Evolutionary conservation across 257 asterid genomes (phyloP), one percentile per base, ranked within the genome.

Genomic region (Jacaranda mimosifolia): DNA sequence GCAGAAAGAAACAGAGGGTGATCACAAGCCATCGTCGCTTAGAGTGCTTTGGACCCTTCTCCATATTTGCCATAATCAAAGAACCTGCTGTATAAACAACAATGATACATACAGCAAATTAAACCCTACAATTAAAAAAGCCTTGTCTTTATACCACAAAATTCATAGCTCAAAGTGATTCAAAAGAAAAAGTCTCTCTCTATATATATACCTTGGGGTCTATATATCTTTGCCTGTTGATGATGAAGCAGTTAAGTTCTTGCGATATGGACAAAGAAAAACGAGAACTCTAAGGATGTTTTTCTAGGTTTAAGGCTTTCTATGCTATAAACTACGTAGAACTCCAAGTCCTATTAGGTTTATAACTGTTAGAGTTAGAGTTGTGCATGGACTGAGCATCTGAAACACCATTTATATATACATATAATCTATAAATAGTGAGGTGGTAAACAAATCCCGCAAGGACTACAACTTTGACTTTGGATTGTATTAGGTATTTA

Each of bases 401-500:
- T 18, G 57, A 72, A 49, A 68, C 14, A 3, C n/a, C 9, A 10
- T 1, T 40, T 74, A 35, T 62, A n/a, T 74, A 48, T 35, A 19
- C 13, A 60, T n/a, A 42, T 52, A 42, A 35, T 49, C 32, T 9
- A 64, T 12, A 9, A 60, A 58, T 72, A 64, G 78, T 63, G 74
- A 7, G 64, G 45, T 73, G 83, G 83, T 79, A 79, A 72, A 64
- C 82, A 74, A 72, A 55, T 43, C 73, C 63, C 51, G 11, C 17
- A 32, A 53, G n/a, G 69, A 53, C 68, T 63, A 39, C 5, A 42
- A 63, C 0, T 3, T 55, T 72, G 79, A 79, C 83, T 79, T 72
- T 55, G 7, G 59, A 36, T 72, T 56, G 70, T 45, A 79, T 79
- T 79, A 79, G 83, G 82, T 71, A 72, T 72, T 71, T 79, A 79